Evolutionary conservation across 352 stramenopile genomes (phyloP).

Genomic region (Plasmopara halstedii): DNA sequence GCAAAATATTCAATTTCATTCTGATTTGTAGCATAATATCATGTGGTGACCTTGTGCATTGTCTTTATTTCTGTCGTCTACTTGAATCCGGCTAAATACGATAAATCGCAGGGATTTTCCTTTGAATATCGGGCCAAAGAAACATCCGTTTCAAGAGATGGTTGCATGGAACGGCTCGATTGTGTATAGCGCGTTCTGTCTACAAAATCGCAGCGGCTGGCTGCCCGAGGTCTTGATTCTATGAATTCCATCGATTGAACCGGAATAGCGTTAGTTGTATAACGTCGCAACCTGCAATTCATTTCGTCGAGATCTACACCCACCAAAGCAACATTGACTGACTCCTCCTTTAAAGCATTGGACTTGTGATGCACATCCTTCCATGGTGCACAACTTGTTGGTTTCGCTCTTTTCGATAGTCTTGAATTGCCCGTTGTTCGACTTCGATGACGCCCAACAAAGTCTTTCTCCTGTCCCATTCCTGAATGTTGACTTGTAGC

Average conservation of each 20-base stretch:
- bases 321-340: conserved; percentile 12
- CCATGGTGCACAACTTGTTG: conserved; percentile 8
- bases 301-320: conserved; percentile 27
- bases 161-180: background rate
- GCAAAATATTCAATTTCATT: too few relatives aligned
- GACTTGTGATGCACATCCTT: background rate
- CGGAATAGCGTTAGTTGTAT: conserved; percentile 26
- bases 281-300: conserved; percentile 26
- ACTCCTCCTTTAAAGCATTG: conserved; percentile 1
- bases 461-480: conserved; percentile 4
- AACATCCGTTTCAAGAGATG: background rate
- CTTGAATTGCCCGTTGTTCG: conserved; percentile 20
- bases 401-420: conserved; percentile 15
- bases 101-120: conserved; percentile 39
- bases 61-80: conserved; percentile 14
- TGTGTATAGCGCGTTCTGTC: conserved; percentile 6
- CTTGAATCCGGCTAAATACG: conserved; percentile 50
- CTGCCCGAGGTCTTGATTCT: conserved; percentile 8
- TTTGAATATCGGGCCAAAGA: conserved; percentile 25
- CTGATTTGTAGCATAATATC: too few relatives aligned
- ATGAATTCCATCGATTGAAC: conserved; percentile 15
- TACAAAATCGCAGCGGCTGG: conserved; percentile 7
- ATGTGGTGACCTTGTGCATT: background rate
- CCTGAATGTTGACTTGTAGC: conserved; percentile 4
- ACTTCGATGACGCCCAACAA: conserved; percentile 14